Evolutionary conservation across 345 rosid genomes (phyloP), one percentile per base, ranked within the genome.

Genomic region (Ceriops decandra): DNA sequence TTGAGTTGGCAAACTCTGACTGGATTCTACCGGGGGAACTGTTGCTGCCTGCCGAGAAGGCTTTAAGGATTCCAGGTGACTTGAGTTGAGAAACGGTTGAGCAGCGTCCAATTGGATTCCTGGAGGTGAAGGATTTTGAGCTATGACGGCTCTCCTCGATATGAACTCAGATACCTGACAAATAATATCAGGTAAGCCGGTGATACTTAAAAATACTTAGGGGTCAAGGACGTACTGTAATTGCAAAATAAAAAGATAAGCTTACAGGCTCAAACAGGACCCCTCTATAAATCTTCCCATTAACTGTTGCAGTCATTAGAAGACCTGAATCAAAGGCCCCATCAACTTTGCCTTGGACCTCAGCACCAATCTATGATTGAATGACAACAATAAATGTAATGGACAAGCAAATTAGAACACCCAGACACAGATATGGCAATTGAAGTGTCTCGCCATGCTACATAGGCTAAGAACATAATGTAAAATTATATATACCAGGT

Each of bases 301-400:
- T 80, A 15, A 87, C 86, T 24, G 71, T 82, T 7, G 92, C 90
- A 16, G 96, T 89, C 71, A 89, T 72, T 17, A 89, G 71, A 72
- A 85, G 79, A 53, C 96, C 96, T 0, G 90, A 83, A 70, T 89
- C 96, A 28, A 89, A 89, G 0, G 87, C 81, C 70, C 87, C 90
- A 26, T 89, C 96, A 3, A 89, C 89, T 75, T 82, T 87, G 46
- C 96, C 96, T 0, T 69, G 72, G 10, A 89, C 85, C 31, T 89
- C 90, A 22, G 89, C 87, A 52, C 96, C 96, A 21, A 84, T 75
- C 96, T 87, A 59, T 13, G 66, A 70, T 17, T 62, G 28, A 0
- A 13, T 11, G 61, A 28, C 22, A 21, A 10, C 0, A 22, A 26
- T 30, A 20, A 26, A 42, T 30, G 22, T 5, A 52, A 70, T 9